phyloP scores from a whole-genome alignment of 2,329 filamentous ascomycete genomes.

The Hypoxylon sp. region DNA sequence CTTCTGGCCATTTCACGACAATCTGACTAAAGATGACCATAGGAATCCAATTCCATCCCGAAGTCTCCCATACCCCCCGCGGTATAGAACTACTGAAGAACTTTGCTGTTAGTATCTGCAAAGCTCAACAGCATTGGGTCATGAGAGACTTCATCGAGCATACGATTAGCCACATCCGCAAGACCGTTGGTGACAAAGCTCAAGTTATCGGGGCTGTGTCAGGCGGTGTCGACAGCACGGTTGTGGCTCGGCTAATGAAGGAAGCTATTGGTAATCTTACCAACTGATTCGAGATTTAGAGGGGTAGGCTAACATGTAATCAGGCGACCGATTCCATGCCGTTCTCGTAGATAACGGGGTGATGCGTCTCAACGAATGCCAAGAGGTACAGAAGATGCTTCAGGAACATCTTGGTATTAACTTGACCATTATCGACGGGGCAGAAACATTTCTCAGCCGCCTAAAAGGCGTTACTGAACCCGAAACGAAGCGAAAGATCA shows the following conservation, averaged over 20 bases:
- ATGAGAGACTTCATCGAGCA: constrained; percentile 88
- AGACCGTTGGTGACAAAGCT: constrained; percentile 83
- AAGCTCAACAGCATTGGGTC: constrained; percentile 81
- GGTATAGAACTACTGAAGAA: constrained; percentile 48
- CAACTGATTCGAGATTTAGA: background rate
- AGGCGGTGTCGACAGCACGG: constrained; percentile 89
- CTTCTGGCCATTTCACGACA: background rate
- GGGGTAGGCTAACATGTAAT: constrained; percentile 75
- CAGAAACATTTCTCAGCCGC: constrained; percentile 80
- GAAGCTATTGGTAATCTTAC: constrained; percentile 3
- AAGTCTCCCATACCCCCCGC: constrained; percentile 66
- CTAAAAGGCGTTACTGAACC: constrained; percentile 84
- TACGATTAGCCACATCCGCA: constrained; percentile 84
- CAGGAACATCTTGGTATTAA: constrained; percentile 88
- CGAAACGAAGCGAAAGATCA: constrained; percentile 92
- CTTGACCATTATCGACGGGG: constrained; percentile 86
- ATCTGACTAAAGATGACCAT: background rate
- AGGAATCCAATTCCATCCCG: constrained; percentile 90
- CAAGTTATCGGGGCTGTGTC: constrained; percentile 73
- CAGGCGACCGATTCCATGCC: constrained; percentile 74
- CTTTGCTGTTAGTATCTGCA: constrained; percentile 78
- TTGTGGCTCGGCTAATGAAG: constrained; percentile 80
- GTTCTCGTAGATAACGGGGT: constrained; percentile 85
- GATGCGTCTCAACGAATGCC: constrained; percentile 88
- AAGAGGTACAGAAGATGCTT: constrained; percentile 85